Evolutionary conservation across 2,329 filamentous ascomycete species (phyloP).

Genomic region (Diaporthe vaccinii): DNA sequence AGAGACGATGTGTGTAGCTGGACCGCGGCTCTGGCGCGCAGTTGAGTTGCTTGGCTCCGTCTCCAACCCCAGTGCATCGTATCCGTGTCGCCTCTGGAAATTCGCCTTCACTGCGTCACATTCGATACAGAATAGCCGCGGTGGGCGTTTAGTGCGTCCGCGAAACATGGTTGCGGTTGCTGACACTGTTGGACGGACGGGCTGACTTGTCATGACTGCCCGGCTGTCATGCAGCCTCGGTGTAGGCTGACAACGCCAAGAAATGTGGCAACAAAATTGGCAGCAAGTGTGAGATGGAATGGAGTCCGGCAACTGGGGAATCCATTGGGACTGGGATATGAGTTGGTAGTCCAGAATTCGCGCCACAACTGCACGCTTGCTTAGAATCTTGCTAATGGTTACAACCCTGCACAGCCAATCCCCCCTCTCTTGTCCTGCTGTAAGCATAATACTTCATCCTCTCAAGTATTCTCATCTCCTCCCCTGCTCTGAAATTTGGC

Average conservation of each 20-base stretch:
- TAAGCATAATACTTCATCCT: too few relatives aligned
- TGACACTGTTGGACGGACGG: not conserved
- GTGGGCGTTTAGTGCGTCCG: too few relatives aligned
- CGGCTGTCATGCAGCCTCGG: not conserved
- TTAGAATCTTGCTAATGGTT: too few relatives aligned
- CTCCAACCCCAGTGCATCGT: not conserved
- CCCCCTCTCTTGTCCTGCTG: too few relatives aligned
- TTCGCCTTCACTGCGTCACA: not conserved
- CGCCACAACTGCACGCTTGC: too few relatives aligned
- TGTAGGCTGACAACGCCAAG: slow-evolving; percentile 19
- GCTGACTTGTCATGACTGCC: not conserved
- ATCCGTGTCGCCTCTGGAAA: not conserved
- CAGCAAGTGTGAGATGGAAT: not conserved
- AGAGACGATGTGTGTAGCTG: not conserved
- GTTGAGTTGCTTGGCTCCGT: not conserved
- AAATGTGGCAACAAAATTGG: not conserved
- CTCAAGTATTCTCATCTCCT: too few relatives aligned
- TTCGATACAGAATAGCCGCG: not conserved
- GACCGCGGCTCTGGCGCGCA: not conserved
- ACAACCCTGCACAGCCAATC: too few relatives aligned
- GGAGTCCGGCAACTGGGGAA: not conserved
- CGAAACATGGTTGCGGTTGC: not conserved
- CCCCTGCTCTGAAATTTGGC: too few relatives aligned
- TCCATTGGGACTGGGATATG: too few relatives aligned
- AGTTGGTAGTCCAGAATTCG: too few relatives aligned